Conservation (phyloP, 2,329 filamentous ascomycete genomes). For the Phaeosphaeria sp. region DNA sequence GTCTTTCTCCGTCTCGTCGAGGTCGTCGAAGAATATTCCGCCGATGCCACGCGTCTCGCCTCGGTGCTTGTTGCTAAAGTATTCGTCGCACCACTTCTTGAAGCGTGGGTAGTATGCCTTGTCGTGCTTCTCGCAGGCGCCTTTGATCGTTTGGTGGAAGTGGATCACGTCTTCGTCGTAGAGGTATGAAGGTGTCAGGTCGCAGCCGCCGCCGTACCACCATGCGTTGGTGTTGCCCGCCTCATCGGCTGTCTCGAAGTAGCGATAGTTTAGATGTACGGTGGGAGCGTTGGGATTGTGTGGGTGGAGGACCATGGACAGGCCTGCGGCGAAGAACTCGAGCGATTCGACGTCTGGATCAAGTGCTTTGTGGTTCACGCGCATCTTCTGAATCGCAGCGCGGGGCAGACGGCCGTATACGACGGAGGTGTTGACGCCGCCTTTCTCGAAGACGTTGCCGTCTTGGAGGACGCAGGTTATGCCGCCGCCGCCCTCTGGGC, state of each 20-base stretch:
- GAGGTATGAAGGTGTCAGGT: slow-evolving; percentile 90
- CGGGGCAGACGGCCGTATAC: slow-evolving; percentile 92
- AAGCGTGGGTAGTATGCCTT: slow-evolving; percentile 90
- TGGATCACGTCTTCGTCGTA: slow-evolving; percentile 97
- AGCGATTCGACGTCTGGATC: slow-evolving; percentile 79
- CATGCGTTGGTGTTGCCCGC: slow-evolving; percentile 84
- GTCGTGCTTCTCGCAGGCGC: slow-evolving; percentile 92
- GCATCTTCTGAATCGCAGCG: slow-evolving; percentile 82
- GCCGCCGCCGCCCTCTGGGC: slow-evolving; percentile 88
- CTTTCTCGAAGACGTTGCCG: slow-evolving; percentile 97
- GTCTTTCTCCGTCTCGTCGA: slow-evolving; percentile 86
- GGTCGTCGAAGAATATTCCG: slow-evolving; percentile 98
- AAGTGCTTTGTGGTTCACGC: slow-evolving; percentile 91
- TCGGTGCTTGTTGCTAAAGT: slow-evolving; percentile 94
- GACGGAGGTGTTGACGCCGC: slow-evolving; percentile 91
- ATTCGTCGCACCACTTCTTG: slow-evolving; percentile 98
- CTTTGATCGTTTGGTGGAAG: slow-evolving; percentile 93
- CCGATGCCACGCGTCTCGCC: slow-evolving; percentile 86
- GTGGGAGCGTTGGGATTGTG: slow-evolving; percentile 96
- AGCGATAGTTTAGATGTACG: slow-evolving; percentile 97
- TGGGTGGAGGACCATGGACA: slow-evolving; percentile 93
- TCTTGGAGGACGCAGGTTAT: slow-evolving; percentile 95
- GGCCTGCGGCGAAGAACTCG: slow-evolving; percentile 92
- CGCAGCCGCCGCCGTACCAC: slow-evolving; percentile 98
- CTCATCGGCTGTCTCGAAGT: slow-evolving; percentile 92